A percentile compares a stretch with the other conserved stretches of the same genome.
phyloP scores from a whole-genome alignment of 495 filamentous ascomycete genomes.

The Parmelia sp. region DNA sequence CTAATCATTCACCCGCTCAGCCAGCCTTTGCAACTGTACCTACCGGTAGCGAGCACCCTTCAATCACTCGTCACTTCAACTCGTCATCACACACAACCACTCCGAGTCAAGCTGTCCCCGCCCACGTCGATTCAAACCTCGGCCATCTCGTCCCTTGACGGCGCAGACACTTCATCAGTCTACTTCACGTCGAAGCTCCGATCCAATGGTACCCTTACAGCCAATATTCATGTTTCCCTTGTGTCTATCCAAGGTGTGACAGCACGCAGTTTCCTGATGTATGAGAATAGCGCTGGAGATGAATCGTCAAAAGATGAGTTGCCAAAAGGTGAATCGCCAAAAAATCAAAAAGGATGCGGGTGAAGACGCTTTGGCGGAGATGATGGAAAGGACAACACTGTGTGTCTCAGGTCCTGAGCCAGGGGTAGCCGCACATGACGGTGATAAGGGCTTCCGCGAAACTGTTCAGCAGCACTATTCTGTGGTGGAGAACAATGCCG shows the following conservation, averaged over 20 bases:
- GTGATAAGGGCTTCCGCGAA: slow-evolving; percentile 45
- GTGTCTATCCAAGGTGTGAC: background rate
- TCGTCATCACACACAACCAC: background rate
- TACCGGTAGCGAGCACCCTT: background rate
- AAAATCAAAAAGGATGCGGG: slow-evolving; percentile 18
- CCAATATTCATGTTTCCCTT: background rate
- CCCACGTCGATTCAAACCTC: background rate
- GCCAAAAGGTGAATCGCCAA: slow-evolving; percentile 5
- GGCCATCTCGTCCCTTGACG: background rate
- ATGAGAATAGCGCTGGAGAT: slow-evolving; percentile 3
- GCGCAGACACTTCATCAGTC: background rate
- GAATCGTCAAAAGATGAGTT: slow-evolving; percentile 17
- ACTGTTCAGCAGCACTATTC: slow-evolving; percentile 44
- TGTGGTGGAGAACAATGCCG: slow-evolving; percentile 52
- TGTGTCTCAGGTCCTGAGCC: slow-evolving; percentile 39
- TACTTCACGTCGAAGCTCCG: background rate
- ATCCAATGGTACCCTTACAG: slow-evolving; percentile 9
- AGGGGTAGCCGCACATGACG: slow-evolving; percentile 38
- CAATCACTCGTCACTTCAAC: background rate
- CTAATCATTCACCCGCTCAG: background rate
- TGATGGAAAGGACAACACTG: slow-evolving; percentile 34
- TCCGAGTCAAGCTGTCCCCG: background rate
- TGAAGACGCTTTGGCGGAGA: slow-evolving; percentile 17
- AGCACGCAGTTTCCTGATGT: background rate
- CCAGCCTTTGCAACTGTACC: background rate